phyloP scores from a whole-genome alignment of 306 rosid genomes.

The Chamaecrista fasciculata region DNA sequence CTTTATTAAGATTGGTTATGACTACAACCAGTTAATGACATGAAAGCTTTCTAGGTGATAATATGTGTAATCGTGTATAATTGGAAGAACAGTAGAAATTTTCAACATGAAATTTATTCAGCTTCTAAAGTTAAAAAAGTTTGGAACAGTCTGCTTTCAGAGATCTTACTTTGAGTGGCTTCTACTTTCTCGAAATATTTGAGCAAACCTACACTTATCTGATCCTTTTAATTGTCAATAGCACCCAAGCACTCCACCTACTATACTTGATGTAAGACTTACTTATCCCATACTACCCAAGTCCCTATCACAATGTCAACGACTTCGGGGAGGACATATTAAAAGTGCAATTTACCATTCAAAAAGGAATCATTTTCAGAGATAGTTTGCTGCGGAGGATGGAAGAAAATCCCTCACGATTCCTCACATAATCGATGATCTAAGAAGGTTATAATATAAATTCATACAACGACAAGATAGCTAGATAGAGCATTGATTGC shows the following conservation, averaged over 20 bases:
- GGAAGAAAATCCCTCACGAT: slow-evolving; percentile 6
- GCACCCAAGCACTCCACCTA: too few species aligned
- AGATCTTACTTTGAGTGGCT: not conserved
- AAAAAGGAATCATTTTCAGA: not conserved
- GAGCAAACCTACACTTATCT: not conserved
- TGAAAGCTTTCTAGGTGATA: slow-evolving; percentile 8
- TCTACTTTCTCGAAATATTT: not conserved
- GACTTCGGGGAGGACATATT: not conserved
- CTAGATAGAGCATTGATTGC: slow-evolving; percentile 9
- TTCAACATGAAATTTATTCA: too few species aligned
- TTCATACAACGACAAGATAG: not conserved
- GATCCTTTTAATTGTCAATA: not conserved
- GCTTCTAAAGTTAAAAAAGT: too few species aligned
- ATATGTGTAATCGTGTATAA: too few species aligned
- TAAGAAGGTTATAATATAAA: not conserved
- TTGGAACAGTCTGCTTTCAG: not conserved
- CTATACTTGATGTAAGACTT: too few species aligned
- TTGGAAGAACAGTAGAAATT: too few species aligned
- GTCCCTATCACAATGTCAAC: too few species aligned
- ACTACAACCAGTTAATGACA: slow-evolving; percentile 10
- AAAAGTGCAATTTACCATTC: not conserved
- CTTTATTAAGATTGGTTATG: not conserved
- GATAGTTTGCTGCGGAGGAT: slow-evolving; percentile 7
- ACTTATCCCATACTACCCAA: too few species aligned
- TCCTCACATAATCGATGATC: slow-evolving; percentile 6